Percentiles rank a stretch among this genome's conserved stretches.
Conservation (phyloP, 2,329 filamentous ascomycete genomes). For the Aspergillus sp. region DNA sequence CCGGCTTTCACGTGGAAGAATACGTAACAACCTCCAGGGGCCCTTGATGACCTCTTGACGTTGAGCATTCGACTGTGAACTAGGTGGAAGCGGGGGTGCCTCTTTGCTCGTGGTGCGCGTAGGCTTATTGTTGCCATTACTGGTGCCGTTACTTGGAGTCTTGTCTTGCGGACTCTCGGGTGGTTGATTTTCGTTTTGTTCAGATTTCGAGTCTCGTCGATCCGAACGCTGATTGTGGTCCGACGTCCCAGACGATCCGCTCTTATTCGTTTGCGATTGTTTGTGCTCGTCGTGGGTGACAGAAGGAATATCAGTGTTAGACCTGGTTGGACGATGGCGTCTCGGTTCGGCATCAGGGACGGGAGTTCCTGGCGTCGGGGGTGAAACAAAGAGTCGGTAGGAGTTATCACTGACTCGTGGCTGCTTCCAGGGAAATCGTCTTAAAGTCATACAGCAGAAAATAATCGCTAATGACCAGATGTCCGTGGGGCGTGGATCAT, state of each 20-base stretch:
- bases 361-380: slow-evolving; percentile 64
- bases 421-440: slow-evolving; percentile 95
- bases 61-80: slow-evolving; percentile 22
- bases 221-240: slow-evolving; percentile 3
- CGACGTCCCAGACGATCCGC: slow-evolving; percentile 5
- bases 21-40: slow-evolving; percentile 79
- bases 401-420: slow-evolving; percentile 88
- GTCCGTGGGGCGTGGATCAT: slow-evolving; percentile 88
- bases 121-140: slow-evolving; percentile 15
- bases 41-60: slow-evolving; percentile 76
- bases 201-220: slow-evolving; percentile 10
- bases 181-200: slow-evolving; percentile 18
- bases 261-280: slow-evolving; percentile 8
- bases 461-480: slow-evolving; percentile 99
- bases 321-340: slow-evolving; percentile 28
- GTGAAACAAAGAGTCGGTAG: slow-evolving; percentile 83
- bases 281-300: slow-evolving; percentile 20
- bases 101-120: slow-evolving; percentile 35
- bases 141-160: slow-evolving; percentile 14
- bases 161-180: slow-evolving; percentile 22
- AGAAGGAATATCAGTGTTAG: slow-evolving; percentile 28
- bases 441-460: slow-evolving; percentile 95
- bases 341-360: slow-evolving; percentile 36
- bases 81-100: slow-evolving; percentile 29
- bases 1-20: slow-evolving; percentile 81